Evolutionary conservation across 1,284 basidiomycete genomes (phyloP), one percentile per base, ranked within the genome.

Genomic region (Veloboletus limbatus): DNA sequence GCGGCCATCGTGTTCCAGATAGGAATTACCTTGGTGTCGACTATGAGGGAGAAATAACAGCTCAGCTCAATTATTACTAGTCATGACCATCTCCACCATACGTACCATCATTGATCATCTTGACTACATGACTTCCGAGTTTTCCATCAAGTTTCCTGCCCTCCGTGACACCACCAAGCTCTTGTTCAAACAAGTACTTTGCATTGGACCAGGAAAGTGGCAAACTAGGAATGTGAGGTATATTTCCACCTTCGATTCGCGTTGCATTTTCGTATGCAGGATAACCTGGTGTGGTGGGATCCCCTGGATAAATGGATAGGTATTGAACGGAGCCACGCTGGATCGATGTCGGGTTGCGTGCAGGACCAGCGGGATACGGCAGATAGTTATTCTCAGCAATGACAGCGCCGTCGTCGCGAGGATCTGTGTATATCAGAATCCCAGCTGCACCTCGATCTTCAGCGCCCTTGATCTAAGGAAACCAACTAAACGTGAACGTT

Each of bases 251-350:
- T 35, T 84, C 77, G 3, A 78, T 70, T 18, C 91, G 79, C 21
- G 85, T 85, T 9, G 84, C 83, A 59, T 95, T 85, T 62, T 84
- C 77, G 66, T 97, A 97, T 3, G 93, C 80, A 18, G 96, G 95
- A 54, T 78, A 74, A 14, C 90, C 91, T 1, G 94, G 94, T 1
- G 95, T 97, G 0, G 83, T 82, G 4, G 90, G 89, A 62, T 93
- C 91, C 17, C 85, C 85, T 2, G 93, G 92, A 65, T 95, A 95
- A 27, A 73, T 64, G 14, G 85, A 85, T 30, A 95, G 63, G 62
- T 79, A 96, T 64, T 93, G 88, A 1, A 93, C 92, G 24, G 83
- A 88, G 16, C 95, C 96, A 38, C 95, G 82, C 67, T 97, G 85
- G 10, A 95, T 82, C 3, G 87, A 78, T 7, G 81, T 82, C 0